Conservation (phyloP, 139 green algal genomes). For the Chlorella ohadii region DNA sequence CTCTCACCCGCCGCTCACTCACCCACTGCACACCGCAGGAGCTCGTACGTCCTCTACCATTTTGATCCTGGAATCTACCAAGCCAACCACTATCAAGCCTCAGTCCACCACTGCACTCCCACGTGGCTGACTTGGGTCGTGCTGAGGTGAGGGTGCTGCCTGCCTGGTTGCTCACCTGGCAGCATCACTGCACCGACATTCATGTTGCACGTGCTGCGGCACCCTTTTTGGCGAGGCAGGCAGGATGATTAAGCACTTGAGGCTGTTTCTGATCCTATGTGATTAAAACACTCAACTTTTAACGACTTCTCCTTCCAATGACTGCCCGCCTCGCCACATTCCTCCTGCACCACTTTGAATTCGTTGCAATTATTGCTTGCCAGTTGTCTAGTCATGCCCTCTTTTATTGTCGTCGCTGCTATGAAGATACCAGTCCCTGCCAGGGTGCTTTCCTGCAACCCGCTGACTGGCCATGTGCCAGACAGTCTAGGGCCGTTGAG, state of each 20-base stretch:
- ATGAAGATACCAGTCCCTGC: no score
- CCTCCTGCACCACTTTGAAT: no score
- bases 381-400: no score
- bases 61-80: not conserved
- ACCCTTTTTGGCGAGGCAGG: no score
- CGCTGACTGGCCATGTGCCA: not conserved
- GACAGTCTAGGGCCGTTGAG: not conserved
- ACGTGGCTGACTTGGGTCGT: not conserved
- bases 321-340: not conserved
- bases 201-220: not conserved
- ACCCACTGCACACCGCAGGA: no score
- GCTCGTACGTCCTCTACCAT: not conserved
- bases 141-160: no score
- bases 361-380: not conserved
- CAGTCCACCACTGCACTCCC: not conserved
- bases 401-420: not conserved
- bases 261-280: conserved; percentile 57
- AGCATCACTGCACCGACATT: not conserved
- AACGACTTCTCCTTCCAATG: conserved; percentile 60
- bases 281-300: conserved; percentile 42
- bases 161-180: not conserved
- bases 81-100: conserved; percentile 1
- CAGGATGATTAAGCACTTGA: conserved; percentile 48
- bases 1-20: not conserved
- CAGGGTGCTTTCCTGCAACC: no score